Base-by-base conservation (phyloP, 164 flowering plant genomes). In the Chloranthus sessilifolius region DNA sequence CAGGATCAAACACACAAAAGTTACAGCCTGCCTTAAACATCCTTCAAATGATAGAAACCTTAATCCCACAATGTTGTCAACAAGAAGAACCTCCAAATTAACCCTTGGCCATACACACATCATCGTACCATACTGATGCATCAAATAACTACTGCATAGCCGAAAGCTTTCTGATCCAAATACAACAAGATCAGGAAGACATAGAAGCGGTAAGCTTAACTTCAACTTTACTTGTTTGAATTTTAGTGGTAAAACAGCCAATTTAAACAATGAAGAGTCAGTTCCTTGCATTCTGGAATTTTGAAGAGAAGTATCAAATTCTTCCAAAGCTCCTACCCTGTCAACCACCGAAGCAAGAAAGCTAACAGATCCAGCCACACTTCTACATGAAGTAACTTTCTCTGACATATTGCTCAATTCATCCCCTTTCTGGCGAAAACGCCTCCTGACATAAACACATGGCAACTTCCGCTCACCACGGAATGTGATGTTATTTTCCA, bases 11-110 rank as follows among this genome's bases (percentile, higher is more conserved):
- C 80, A 81, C 44, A 87, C 54, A 62, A 73, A 64, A 28, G 76
- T 74, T 14, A 83, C 69, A 36, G 79, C 96, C 65, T 80, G 80
- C 69, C 59, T 62, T 72, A 94, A 61, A 73, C 88, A 81, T 43
- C 90, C 95, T 68, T 94, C 95, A 74, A 77, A 85, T 52, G 75
- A 47, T 14, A 85, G 63, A 67, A 75, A 76, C 68, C 82, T 77
- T 67, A 94, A 44, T 7, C 96, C 97, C 56, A 64, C 72, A 42
- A 54, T 25, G 51, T 74, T 78, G 69, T 94, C 95, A 29, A 94
- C 78, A 68, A 87, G 75, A 64, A 94, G 83, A 69, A 89, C 80
- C 74, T 94, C 97, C 74, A 94, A 43, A 15, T 62, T 55, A 67
- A 94, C 78, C 53, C 47, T 69, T 23, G 99, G 97, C 89, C 88